phyloP scores from a whole-genome alignment of 2,329 filamentous ascomycete species.

The Alternaria burnsii region DNA sequence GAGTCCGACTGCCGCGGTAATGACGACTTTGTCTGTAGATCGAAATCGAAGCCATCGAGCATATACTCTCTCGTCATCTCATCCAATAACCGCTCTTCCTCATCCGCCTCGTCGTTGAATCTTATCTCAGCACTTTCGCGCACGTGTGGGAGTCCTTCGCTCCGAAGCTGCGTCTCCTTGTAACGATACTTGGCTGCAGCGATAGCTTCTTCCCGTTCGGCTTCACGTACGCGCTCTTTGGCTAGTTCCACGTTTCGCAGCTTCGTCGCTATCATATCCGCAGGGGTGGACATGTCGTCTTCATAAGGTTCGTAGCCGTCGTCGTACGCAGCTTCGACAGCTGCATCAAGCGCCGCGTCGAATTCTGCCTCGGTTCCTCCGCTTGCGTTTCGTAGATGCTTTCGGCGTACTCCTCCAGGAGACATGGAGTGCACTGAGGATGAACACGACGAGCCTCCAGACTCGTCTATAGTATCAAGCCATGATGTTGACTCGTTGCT shows the following conservation, averaged over 20 bases:
- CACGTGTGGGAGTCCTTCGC: constrained; percentile 56
- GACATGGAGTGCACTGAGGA: constrained; percentile 84
- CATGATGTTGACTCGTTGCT: constrained; percentile 88
- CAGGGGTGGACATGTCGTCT: constrained; percentile 44
- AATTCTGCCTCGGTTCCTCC: constrained; percentile 87
- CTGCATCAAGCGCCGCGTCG: constrained; percentile 91
- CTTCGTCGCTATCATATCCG: constrained; percentile 47
- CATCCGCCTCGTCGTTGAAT: constrained; percentile 54
- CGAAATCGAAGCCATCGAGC: constrained; percentile 83
- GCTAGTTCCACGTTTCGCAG: constrained; percentile 74
- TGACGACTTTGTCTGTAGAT: constrained; percentile 70
- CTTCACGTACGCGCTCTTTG: constrained; percentile 77
- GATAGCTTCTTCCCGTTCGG: constrained; percentile 73
- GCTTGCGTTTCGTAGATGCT: constrained; percentile 73
- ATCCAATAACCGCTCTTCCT: constrained; percentile 69
- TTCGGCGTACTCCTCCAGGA: constrained; percentile 74
- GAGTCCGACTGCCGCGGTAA: constrained; percentile 83
- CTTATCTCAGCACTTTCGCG: constrained; percentile 48
- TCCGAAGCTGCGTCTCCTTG: constrained; percentile 54
- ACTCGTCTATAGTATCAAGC: constrained; percentile 95
- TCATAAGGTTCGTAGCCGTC: constrained; percentile 82
- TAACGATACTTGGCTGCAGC: constrained; percentile 69
- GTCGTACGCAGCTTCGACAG: constrained; percentile 95
- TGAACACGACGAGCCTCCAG: constrained; percentile 74
- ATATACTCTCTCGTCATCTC: constrained; percentile 87